Percentiles rank a stretch among this genome's conserved stretches.
Evolutionary conservation across 441 rosid species (phyloP).

Genomic region (Rhodomyrtus psidioides): DNA sequence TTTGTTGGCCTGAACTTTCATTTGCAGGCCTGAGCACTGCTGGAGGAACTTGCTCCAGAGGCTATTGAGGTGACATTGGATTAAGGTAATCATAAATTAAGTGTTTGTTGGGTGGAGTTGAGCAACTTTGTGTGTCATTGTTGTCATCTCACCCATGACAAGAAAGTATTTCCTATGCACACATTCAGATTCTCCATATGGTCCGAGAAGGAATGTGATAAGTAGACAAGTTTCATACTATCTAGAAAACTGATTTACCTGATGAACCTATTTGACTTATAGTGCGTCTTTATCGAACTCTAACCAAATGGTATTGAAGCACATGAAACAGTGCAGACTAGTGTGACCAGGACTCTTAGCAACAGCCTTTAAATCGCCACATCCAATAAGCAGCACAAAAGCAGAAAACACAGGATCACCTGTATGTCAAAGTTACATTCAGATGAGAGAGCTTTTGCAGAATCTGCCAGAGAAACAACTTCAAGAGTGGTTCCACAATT

Average conservation of each 20-base stretch:
- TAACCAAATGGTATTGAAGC: too few relatives aligned
- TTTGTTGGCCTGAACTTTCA: not conserved
- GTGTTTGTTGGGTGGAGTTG: not conserved
- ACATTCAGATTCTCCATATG: not conserved
- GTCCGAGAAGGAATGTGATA: not conserved
- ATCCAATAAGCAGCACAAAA: not conserved
- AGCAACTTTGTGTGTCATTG: not conserved
- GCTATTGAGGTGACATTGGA: not conserved
- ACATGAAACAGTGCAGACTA: too few relatives aligned
- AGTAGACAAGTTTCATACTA: not conserved
- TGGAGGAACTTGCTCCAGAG: not conserved
- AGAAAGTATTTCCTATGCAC: not conserved
- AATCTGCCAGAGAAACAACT: constrained; percentile 34
- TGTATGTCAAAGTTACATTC: constrained; percentile 69
- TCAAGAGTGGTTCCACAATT: constrained; percentile 64
- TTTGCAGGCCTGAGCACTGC: not conserved
- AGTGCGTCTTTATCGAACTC: not conserved
- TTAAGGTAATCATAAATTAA: not conserved
- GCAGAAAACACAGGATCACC: constrained; percentile 20
- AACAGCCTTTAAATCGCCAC: not conserved
- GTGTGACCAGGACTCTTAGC: too few relatives aligned
- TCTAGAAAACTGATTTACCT: too few relatives aligned
- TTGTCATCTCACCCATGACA: not conserved
- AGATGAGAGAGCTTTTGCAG: constrained; percentile 43
- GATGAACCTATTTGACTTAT: not conserved